Base-by-base conservation (phyloP, 192 early-diverging fungal species). In the Cetraspora pellucida region DNA sequence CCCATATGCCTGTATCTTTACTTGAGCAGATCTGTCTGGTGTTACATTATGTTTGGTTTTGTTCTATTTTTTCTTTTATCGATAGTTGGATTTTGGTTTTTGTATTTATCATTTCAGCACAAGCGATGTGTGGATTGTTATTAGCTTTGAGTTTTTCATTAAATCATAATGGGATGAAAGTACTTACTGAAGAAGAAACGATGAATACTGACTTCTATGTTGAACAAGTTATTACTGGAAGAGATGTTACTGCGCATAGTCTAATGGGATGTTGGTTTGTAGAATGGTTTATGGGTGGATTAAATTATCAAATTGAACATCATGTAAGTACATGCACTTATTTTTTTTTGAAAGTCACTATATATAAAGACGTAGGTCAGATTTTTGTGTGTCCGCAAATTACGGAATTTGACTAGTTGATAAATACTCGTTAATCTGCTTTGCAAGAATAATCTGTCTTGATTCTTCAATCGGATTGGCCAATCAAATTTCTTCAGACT, bases 301-400 rank as follows among this genome's bases (percentile, higher is more conserved):
- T 93, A 67, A 94, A 94, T 87, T 92, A 86, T 85, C 94, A 95
- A 79, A 93, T 95, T 73, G 93, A 95, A 81, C 94, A 95, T 85
- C 94, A 95, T 79, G 87, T 84, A 81, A 77, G 83, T 77, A 69
- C 13, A 37, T 11, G 5, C 7, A 67, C 45, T 44, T n/a, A 37
- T 58, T 10, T 30, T n/a, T 44, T 75, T 14, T 9, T 61, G n/a
- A n/a, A n/a, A n/a, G n/a, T n/a, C n/a, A n/a, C n/a, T n/a, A n/a
- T n/a, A n/a, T n/a, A n/a, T n/a, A n/a, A n/a, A n/a, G n/a, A n/a
- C n/a, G n/a, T n/a, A n/a, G n/a, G n/a, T n/a, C n/a, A n/a, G n/a
- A n/a, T n/a, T n/a, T n/a, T n/a, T n/a, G n/a, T n/a, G n/a, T n/a
- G n/a, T n/a, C n/a, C n/a, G n/a, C n/a, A n/a, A n/a, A n/a, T n/a